These are phyloP conservation scores for Ceratobasidium sp. DNA, from an alignment of 1,284 basidiomycete species.

Conservation along the genomic window DNA sequence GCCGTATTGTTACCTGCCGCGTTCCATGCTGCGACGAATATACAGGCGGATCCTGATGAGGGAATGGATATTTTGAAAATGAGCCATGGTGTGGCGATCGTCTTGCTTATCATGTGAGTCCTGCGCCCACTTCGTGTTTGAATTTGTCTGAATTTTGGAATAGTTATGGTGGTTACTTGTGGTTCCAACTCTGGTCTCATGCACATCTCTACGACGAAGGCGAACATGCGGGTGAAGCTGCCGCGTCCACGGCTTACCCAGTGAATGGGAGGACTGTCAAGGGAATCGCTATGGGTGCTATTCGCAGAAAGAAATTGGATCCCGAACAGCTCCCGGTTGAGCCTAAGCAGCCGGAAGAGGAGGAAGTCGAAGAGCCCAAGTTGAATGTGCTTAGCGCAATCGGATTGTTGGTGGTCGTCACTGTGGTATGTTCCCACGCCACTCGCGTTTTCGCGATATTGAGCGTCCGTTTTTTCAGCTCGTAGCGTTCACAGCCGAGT, in stretches of 20 bases:
- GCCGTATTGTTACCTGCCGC: constrained; percentile 56
- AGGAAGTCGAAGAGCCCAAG: constrained; percentile 58
- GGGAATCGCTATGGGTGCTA: constrained; percentile 44
- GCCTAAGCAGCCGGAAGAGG: constrained; percentile 50
- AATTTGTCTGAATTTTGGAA: constrained; percentile 4
- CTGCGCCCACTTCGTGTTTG: constrained; percentile 24
- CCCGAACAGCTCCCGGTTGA: constrained; percentile 22
- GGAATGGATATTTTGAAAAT: constrained; percentile 56
- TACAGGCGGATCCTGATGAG: constrained; percentile 52
- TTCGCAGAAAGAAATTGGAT: constrained; percentile 53
- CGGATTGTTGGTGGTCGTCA: constrained; percentile 62
- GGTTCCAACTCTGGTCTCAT: constrained; percentile 90
- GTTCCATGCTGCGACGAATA: constrained; percentile 47
- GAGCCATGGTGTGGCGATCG: constrained; percentile 79
- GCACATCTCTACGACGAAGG: constrained; percentile 70
- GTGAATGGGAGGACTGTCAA: constrained; percentile 33
- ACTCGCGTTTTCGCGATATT: not conserved
- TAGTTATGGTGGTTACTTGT: constrained; percentile 76
- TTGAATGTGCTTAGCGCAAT: constrained; percentile 60
- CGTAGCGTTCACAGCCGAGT: constrained; percentile 63
- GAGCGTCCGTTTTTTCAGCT: constrained; percentile 53
- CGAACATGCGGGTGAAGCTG: constrained; percentile 50
- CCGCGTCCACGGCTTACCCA: constrained; percentile 44
- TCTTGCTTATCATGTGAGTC: constrained; percentile 67
- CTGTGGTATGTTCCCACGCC: constrained; percentile 59